These are phyloP conservation scores for Garcia nutans DNA, from an alignment of 345 rosid species.

Conservation along the genomic window DNA sequence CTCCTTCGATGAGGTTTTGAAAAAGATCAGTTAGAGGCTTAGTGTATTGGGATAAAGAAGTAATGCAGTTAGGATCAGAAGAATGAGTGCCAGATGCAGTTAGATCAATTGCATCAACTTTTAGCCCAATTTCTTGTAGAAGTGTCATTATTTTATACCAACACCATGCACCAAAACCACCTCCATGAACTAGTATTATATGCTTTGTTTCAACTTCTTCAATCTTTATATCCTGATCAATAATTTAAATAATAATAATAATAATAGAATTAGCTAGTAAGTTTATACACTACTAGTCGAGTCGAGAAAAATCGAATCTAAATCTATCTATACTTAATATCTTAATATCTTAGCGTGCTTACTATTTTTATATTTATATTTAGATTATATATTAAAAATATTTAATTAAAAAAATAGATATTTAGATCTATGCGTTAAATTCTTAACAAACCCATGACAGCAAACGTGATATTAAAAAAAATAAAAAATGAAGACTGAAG, in stretches of 20 bases:
- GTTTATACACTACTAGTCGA: too few relatives aligned
- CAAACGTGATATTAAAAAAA: too few relatives aligned
- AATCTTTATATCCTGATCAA: conserved; percentile 20
- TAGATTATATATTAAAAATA: too few relatives aligned
- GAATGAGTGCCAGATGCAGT: conserved; percentile 60
- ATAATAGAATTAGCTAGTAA: too few relatives aligned
- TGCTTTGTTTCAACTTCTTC: conserved; percentile 51
- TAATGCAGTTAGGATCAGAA: conserved; percentile 43
- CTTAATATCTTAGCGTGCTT: too few relatives aligned
- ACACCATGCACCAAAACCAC: conserved; percentile 91
- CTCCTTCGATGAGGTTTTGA: conserved; percentile 27
- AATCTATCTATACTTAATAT: too few relatives aligned
- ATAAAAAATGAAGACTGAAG: too few relatives aligned
- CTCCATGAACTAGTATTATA: conserved; percentile 77
- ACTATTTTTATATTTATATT: too few relatives aligned
- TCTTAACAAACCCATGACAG: too few relatives aligned
- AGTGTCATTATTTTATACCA: conserved; percentile 80
- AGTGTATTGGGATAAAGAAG: conserved; percentile 34
- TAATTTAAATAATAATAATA: background rate
- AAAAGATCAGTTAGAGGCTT: conserved; percentile 37
- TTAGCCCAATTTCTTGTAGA: conserved; percentile 51
- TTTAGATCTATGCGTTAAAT: too few relatives aligned
- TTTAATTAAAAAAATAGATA: too few relatives aligned
- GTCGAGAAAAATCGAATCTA: too few relatives aligned
- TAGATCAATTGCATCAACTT: conserved; percentile 62